Evolutionary conservation across 495 filamentous ascomycete genomes (phyloP), one percentile per base, ranked within the genome.

Genomic region (Talaromyces ruber): DNA sequence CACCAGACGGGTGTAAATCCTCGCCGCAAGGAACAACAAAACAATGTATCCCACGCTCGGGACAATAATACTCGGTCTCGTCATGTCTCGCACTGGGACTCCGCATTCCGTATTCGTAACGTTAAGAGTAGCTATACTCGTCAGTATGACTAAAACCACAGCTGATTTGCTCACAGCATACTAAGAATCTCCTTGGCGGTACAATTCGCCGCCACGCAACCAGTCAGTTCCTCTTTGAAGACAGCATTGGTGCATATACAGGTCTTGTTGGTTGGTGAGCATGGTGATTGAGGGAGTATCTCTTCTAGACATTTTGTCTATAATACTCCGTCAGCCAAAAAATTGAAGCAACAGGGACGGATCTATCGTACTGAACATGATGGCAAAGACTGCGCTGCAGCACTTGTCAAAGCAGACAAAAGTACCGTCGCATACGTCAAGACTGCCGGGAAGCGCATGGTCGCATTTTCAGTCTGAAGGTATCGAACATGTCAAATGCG

Each of bases 191-290:
- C 62, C 34, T 63, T 64, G 14, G 62, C 34, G 37, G 60, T 66
- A 57, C 66, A 68, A 39, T 43, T 59, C 14, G 59, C 59, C 16
- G 50, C 30, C 16, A 68, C 60, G 58, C 66, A 68, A 7, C 12
- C 34, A n/a, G 22, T 58, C 32, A 68, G 29, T 30, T 50, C 24
- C n/a, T 37, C 62, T 32, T 64, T 65, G n/a, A 68, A 62, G 14
- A 57, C 24, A 1, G n/a, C 56, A 29, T 68, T 61, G 12, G 61
- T 62, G 58, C 66, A 67, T 11, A 67, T 67, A 34, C 65, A 67
- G 39, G 45, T 54, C 18, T 63, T 39, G 39, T 67, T 62, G 16
- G 24, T 63, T 9, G 58, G 16, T 11, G 61, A 24, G 45, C 65
- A 65, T n/a, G 63, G 5, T 16, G 43, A 56, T 51, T 51, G 8